phyloP scores from a whole-genome alignment of 2,329 filamentous ascomycete genomes.

The Beauveria brongniartii region DNA sequence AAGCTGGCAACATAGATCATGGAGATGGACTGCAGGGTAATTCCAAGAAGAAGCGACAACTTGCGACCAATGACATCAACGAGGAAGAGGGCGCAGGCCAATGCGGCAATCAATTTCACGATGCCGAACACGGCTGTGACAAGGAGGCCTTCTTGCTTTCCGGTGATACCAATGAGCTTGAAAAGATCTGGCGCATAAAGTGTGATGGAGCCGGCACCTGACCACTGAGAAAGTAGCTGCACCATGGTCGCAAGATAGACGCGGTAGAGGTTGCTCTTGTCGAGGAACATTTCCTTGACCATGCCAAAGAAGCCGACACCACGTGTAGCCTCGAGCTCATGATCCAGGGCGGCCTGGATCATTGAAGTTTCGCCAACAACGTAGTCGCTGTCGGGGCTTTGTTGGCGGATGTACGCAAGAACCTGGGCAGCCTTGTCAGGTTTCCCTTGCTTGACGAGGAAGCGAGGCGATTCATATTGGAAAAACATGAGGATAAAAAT shows the following conservation, averaged over 20 bases:
- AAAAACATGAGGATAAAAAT: conserved; percentile 64
- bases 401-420: conserved; percentile 51
- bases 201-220: conserved; percentile 64
- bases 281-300: conserved; percentile 59
- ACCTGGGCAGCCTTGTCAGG: conserved; percentile 48
- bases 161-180: conserved; percentile 59
- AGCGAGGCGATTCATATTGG: conserved; percentile 63
- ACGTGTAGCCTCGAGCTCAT: conserved; percentile 63
- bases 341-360: conserved; percentile 58
- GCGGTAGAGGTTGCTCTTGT: conserved; percentile 63
- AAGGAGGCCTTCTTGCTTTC: conserved; percentile 60
- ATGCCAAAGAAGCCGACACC: conserved; percentile 57
- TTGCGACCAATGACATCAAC: conserved; percentile 75
- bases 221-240: conserved; percentile 68
- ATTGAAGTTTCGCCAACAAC: conserved; percentile 52
- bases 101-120: conserved; percentile 59
- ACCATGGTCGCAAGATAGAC: conserved; percentile 60
- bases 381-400: conserved; percentile 52
- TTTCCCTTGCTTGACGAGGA: conserved; percentile 56
- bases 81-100: conserved; percentile 67
- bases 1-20: conserved; percentile 58
- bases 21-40: conserved; percentile 49
- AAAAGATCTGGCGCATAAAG: conserved; percentile 71
- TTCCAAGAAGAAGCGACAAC: conserved; percentile 52
- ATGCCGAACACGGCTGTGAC: conserved; percentile 70